Percentiles rank a stretch among this genome's conserved stretches.
These are phyloP conservation scores for Neofusicoccum ribis DNA, from an alignment of 2,329 filamentous ascomycete species.

Conservation along the genomic window DNA sequence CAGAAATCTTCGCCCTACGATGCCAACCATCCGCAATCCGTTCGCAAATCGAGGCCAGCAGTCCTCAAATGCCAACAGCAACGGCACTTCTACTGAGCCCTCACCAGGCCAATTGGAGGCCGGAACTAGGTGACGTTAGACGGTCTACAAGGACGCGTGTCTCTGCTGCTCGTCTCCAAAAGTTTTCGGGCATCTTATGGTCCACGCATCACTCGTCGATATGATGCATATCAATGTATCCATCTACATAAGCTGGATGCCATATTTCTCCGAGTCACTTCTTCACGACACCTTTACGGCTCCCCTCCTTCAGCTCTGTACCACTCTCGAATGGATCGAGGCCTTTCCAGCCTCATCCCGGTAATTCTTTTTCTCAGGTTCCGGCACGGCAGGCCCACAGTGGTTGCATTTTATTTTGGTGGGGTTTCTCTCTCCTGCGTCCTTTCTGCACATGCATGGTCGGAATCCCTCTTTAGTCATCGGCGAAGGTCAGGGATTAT, in stretches of 20 bases:
- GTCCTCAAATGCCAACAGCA: constrained; percentile 23
- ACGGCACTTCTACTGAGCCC: constrained; percentile 7
- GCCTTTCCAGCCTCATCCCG: neutral
- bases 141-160: neutral
- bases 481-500: neutral
- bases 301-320: neutral
- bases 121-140: constrained; percentile 18
- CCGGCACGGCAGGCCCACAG: neutral
- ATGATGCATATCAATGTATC: neutral
- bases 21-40: constrained; percentile 25
- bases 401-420: neutral
- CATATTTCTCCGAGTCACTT: neutral
- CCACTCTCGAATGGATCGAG: neutral
- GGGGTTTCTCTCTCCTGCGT: neutral
- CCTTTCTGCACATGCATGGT: constrained; percentile 1
- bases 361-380: neutral
- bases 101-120: constrained; percentile 23
- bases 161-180: neutral
- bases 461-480: constrained; percentile 9
- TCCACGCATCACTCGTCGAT: neutral
- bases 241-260: neutral
- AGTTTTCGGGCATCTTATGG: neutral
- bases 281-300: constrained; percentile 12
- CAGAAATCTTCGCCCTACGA: neutral
- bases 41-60: constrained; percentile 29